Evolutionary conservation across 441 rosid genomes (phyloP).

Genomic region (Bocquillonia castaneifolia): DNA sequence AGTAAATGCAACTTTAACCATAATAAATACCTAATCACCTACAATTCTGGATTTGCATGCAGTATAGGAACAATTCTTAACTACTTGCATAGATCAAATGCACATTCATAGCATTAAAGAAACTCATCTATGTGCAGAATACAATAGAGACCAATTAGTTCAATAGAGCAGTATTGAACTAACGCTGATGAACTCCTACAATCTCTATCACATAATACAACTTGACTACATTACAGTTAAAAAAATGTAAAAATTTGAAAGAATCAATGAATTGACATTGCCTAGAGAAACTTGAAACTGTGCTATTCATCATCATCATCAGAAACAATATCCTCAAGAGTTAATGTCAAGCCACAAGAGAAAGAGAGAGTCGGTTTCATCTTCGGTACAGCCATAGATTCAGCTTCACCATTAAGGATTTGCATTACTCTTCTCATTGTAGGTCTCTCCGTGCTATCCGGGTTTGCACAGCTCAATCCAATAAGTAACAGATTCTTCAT

Average conservation of each 20-base stretch:
- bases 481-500: conserved; percentile 75
- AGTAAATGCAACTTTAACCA: no score
- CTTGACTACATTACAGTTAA: not conserved
- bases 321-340: conserved; percentile 77
- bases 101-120: conserved; percentile 2
- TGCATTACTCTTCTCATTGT: conserved; percentile 83
- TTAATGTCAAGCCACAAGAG: conserved; percentile 47
- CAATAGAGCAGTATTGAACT: conserved; percentile 57
- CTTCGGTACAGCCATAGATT: conserved; percentile 47
- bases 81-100: conserved; percentile 1
- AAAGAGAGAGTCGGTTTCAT: conserved; percentile 73
- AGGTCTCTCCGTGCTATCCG: conserved; percentile 68
- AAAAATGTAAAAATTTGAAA: conserved; percentile 18
- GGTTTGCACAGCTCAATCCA: conserved; percentile 78
- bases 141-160: conserved; percentile 37
- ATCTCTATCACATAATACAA: conserved; percentile 17
- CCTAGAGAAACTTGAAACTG: not conserved
- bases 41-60: not conserved
- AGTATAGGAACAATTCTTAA: not conserved
- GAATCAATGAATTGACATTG: conserved; percentile 28
- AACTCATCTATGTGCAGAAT: conserved; percentile 1
- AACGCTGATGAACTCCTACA: conserved; percentile 26
- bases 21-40: not conserved
- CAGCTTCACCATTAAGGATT: conserved; percentile 64
- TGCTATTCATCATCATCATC: conserved; percentile 40